These are phyloP conservation scores for Colletotrichum ledebouriae DNA, from an alignment of 2,329 filamentous ascomycete species.

Conservation along the genomic window DNA sequence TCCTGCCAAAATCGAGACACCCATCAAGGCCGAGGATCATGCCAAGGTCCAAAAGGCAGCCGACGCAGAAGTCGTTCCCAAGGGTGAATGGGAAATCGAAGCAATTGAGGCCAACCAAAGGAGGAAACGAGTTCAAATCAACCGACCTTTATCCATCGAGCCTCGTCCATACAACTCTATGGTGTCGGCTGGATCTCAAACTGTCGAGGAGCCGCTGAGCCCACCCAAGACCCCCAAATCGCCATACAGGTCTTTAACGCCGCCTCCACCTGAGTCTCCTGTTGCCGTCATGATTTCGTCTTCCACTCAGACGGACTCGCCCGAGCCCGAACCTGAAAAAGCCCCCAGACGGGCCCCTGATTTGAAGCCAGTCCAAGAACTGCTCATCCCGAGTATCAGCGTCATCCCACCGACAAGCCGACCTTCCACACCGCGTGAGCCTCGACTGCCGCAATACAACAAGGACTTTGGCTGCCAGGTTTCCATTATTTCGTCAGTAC, in stretches of 20 bases:
- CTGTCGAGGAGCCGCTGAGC: constrained; percentile 71
- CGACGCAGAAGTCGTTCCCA: constrained; percentile 58
- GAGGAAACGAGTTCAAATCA: constrained; percentile 74
- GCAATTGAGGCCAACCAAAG: constrained; percentile 79
- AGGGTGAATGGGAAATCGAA: constrained; percentile 67
- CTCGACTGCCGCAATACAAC: constrained; percentile 81
- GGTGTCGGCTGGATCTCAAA: constrained; percentile 76
- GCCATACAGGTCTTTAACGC: constrained; percentile 56
- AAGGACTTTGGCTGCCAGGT: constrained; percentile 90
- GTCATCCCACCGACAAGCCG: constrained; percentile 90
- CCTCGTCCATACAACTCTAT: constrained; percentile 61
- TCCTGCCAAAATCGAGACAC: constrained; percentile 51
- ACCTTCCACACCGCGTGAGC: constrained; percentile 82
- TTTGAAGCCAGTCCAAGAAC: constrained; percentile 47
- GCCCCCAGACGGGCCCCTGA: constrained; percentile 42
- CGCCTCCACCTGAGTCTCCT: constrained; percentile 55
- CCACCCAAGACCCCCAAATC: constrained; percentile 75
- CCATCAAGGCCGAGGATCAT: constrained; percentile 55
- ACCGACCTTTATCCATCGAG: constrained; percentile 64
- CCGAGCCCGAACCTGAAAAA: constrained; percentile 41
- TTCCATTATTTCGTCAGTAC: constrained; percentile 63
- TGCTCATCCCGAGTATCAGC: constrained; percentile 85
- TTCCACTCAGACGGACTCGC: constrained; percentile 73
- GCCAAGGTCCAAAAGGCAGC: constrained; percentile 53
- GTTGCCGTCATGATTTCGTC: constrained; percentile 62